A percentile compares a stretch with the other conserved stretches of the same genome.
Conservation (phyloP, 805 yeast species). For the Deakozyma indianensis region DNA sequence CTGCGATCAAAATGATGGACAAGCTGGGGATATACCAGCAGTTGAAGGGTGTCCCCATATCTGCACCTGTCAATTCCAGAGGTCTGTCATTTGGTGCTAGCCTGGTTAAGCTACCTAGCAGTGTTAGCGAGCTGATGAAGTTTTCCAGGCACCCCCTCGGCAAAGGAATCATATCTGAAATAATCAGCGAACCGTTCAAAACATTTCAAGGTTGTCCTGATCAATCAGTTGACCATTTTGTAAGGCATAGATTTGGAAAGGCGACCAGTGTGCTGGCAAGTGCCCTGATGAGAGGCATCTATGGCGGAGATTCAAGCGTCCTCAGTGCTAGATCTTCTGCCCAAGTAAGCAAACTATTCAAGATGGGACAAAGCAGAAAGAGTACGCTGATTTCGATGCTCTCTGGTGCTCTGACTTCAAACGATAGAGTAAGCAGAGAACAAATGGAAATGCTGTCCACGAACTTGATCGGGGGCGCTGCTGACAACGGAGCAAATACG, state of each 20-base stretch:
- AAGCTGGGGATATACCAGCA: background rate
- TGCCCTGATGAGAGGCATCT: background rate
- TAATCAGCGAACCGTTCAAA: background rate
- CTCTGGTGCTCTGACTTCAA: background rate
- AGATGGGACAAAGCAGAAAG: background rate
- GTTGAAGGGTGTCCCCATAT: background rate
- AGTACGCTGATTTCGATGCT: background rate
- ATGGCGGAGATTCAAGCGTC: background rate
- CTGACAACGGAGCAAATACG: background rate
- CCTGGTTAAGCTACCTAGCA: background rate
- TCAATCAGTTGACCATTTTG: background rate
- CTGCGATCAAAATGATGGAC: background rate
- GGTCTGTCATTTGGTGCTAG: background rate
- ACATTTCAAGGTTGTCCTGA: background rate
- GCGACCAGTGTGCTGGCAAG: background rate
- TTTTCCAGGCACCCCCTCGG: background rate
- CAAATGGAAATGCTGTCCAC: background rate
- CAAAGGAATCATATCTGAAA: background rate
- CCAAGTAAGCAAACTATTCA: background rate
- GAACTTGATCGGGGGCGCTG: background rate
- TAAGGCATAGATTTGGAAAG: background rate
- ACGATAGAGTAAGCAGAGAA: background rate
- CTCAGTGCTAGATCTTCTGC: background rate
- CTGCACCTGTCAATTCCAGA: background rate
- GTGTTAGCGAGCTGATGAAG: background rate